Evolutionary conservation across 768 basidiomycete genomes (phyloP).

Genomic region (Russula ochroleuca): DNA sequence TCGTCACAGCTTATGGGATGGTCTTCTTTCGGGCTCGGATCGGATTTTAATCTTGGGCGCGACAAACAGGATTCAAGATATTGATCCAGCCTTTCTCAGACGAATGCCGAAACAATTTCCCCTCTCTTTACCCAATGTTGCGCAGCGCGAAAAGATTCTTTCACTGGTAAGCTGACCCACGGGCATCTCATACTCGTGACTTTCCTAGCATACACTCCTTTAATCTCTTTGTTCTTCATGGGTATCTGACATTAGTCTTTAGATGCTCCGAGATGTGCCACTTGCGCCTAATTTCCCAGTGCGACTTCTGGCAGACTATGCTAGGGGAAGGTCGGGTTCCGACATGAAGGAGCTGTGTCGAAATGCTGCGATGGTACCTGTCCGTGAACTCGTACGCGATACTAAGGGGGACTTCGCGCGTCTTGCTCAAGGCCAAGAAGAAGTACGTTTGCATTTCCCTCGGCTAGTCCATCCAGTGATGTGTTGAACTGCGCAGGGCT

Average conservation of each 20-base stretch:
- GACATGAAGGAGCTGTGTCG: slow-evolving; percentile 90
- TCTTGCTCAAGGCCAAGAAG: slow-evolving; percentile 41
- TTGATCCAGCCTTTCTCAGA: slow-evolving; percentile 79
- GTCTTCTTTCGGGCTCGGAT: slow-evolving; percentile 73
- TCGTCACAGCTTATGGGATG: slow-evolving; percentile 81
- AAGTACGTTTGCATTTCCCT: slow-evolving; percentile 37
- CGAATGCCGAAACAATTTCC: slow-evolving; percentile 98
- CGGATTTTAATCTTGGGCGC: slow-evolving; percentile 90
- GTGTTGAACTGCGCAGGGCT: slow-evolving; percentile 49
- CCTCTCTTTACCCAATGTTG: slow-evolving; percentile 69
- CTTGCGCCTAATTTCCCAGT: slow-evolving; percentile 62
- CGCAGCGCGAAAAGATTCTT: slow-evolving; percentile 83
- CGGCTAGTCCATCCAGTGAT: background rate
- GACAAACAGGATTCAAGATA: slow-evolving; percentile 92
- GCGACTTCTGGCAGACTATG: slow-evolving; percentile 55
- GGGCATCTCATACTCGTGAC: background rate
- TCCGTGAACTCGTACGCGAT: slow-evolving; percentile 74
- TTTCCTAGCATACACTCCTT: background rate
- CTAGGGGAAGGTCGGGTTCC: slow-evolving; percentile 80
- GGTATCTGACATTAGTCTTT: slow-evolving; percentile 6
- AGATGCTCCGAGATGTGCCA: slow-evolving; percentile 84
- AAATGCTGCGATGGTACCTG: slow-evolving; percentile 90
- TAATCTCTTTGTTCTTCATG: background rate
- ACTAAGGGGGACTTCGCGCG: slow-evolving; percentile 46
- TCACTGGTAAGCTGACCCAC: slow-evolving; percentile 48